Conservation (phyloP, 352 stramenopile species). For the Globisporangium recalcitrans region DNA sequence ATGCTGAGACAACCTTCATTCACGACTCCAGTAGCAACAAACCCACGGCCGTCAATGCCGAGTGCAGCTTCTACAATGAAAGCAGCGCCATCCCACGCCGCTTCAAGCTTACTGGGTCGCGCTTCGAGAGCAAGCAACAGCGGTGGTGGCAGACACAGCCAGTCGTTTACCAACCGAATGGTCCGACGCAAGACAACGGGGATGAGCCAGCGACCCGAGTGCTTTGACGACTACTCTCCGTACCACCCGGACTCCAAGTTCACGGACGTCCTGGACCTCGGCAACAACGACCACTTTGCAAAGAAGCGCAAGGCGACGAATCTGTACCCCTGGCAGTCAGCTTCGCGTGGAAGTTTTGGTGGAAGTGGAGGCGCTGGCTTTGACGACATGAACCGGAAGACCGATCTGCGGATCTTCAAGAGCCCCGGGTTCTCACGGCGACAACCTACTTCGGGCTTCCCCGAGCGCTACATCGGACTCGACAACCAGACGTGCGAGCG, state of each 20-base stretch:
- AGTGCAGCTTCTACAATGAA: neutral
- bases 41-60: neutral
- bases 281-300: constrained; percentile 26
- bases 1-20: neutral
- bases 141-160: neutral
- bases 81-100: neutral
- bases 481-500: constrained; percentile 72
- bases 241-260: constrained; percentile 66
- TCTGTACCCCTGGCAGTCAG: constrained; percentile 2
- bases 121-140: neutral
- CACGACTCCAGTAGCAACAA: neutral
- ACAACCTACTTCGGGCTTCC: constrained; percentile 47
- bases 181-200: constrained; percentile 7
- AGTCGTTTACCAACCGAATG: neutral
- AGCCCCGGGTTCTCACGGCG: constrained; percentile 45
- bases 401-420: constrained; percentile 79
- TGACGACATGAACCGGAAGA: constrained; percentile 25
- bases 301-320: neutral
- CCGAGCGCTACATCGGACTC: constrained; percentile 73
- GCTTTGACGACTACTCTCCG: constrained; percentile 77
- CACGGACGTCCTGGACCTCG: constrained; percentile 29
- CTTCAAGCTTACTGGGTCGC: neutral
- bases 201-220: constrained; percentile 27
- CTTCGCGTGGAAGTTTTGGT: neutral
- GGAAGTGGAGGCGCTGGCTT: neutral